Conservation (phyloP, 2,329 filamentous ascomycete genomes). For the Aspergillus intermedius region DNA sequence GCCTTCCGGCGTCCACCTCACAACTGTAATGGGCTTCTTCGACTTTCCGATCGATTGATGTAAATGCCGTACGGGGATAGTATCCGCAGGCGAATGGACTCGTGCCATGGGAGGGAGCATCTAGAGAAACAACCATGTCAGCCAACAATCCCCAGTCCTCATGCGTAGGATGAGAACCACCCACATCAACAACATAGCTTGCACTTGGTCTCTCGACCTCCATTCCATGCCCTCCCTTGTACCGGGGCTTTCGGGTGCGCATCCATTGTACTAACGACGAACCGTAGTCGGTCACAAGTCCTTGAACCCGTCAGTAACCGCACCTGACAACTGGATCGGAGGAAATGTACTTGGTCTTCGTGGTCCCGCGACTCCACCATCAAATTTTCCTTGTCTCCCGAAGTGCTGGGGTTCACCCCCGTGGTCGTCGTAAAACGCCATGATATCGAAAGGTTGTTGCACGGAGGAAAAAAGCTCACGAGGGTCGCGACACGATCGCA, state of each 20-base stretch:
- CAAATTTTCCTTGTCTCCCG: constrained; percentile 26
- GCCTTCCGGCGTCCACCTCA: constrained; percentile 95
- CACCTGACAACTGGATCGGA: not conserved
- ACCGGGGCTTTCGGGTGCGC: constrained; percentile 70
- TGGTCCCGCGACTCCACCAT: constrained; percentile 30
- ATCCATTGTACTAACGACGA: constrained; percentile 88
- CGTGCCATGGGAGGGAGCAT: constrained; percentile 81
- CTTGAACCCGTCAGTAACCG: constrained; percentile 30
- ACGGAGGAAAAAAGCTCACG: constrained; percentile 8
- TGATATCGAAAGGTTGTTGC: constrained; percentile 8
- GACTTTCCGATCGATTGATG: constrained; percentile 99
- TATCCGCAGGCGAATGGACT: constrained; percentile 68
- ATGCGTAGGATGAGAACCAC: constrained; percentile 36
- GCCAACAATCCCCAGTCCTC: constrained; percentile 6
- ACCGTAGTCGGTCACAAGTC: constrained; percentile 88
- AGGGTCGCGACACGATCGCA: constrained; percentile 4
- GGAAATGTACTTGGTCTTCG: constrained; percentile 34
- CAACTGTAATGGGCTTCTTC: constrained; percentile 93
- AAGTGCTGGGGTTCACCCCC: constrained; percentile 27
- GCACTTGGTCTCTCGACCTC: constrained; percentile 78
- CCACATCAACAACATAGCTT: constrained; percentile 84
- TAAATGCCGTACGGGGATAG: constrained; percentile 87
- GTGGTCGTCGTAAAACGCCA: constrained; percentile 37
- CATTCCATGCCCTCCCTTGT: constrained; percentile 62
- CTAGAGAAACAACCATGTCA: constrained; percentile 38